Conservation (phyloP, 345 rosid genomes). For the Eucalyptus viminalis region DNA sequence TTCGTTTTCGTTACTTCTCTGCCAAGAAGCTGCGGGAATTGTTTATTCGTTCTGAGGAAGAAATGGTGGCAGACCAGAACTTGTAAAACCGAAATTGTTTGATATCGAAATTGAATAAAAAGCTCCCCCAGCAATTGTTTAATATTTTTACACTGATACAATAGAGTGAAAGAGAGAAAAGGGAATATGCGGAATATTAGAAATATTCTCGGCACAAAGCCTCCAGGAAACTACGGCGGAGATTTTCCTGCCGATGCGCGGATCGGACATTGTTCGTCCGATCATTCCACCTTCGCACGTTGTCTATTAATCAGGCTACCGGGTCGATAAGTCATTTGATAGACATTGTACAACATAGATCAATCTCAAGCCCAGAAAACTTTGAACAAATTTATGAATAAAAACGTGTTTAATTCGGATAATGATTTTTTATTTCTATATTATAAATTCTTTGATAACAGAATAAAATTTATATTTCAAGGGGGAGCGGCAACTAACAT, state of each 20-base stretch:
- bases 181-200: too few relatives aligned
- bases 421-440: too few relatives aligned
- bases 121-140: background rate
- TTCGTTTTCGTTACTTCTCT: background rate
- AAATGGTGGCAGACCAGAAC: background rate
- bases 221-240: too few relatives aligned
- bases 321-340: fast-evolving
- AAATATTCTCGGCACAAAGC: too few relatives aligned
- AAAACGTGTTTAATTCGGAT: fast-evolving
- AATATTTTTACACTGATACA: background rate
- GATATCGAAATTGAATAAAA: background rate
- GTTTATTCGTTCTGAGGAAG: background rate
- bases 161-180: background rate
- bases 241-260: too few relatives aligned
- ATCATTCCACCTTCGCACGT: too few relatives aligned
- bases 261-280: too few relatives aligned
- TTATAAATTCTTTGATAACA: fast-evolving
- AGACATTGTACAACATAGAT: too few relatives aligned
- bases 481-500: fast-evolving
- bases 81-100: background rate
- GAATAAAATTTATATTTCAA: too few relatives aligned
- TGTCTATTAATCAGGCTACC: too few relatives aligned
- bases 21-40: background rate
- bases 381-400: fast-evolving
- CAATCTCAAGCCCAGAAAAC: too few relatives aligned